Evolutionary conservation across 2,329 filamentous ascomycete genomes (phyloP).

Genomic region (Aspergillus neotritici): DNA sequence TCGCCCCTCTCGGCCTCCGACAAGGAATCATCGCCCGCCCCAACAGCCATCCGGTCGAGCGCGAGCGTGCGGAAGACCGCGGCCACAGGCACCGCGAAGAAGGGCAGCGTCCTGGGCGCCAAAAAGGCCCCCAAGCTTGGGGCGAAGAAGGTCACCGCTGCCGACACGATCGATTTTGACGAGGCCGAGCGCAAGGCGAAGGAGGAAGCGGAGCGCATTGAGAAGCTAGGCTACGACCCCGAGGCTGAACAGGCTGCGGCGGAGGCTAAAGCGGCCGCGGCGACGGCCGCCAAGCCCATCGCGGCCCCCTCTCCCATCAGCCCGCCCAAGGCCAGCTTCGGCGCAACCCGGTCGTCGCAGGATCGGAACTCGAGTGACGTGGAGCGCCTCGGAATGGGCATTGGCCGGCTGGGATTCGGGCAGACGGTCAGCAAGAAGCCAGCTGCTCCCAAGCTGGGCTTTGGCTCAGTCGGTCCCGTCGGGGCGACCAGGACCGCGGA

Average conservation of each 20-base stretch:
- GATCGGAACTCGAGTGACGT: conserved; percentile 66
- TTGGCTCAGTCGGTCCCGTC: conserved; percentile 76
- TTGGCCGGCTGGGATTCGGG: conserved; percentile 79
- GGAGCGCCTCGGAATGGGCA: conserved; percentile 84
- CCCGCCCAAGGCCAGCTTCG: conserved; percentile 58
- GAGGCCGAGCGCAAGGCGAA: conserved; percentile 95
- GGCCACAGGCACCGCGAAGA: conserved; percentile 61
- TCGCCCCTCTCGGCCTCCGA: conserved; percentile 65
- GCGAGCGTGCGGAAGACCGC: conserved; percentile 75
- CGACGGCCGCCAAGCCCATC: conserved; percentile 55
- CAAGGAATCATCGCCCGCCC: conserved; percentile 48
- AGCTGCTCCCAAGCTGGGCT: conserved; percentile 68
- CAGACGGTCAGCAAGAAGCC: conserved; percentile 64
- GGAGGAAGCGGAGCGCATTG: conserved; percentile 93
- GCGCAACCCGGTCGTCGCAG: conserved; percentile 48
- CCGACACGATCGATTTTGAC: conserved; percentile 85
- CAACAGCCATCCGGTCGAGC: conserved; percentile 65
- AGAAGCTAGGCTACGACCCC: conserved; percentile 90
- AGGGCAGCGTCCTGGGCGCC: conserved; percentile 76
- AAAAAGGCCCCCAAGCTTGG: conserved; percentile 82
- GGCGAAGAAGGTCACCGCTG: conserved; percentile 76
- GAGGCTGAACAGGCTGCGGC: conserved; percentile 65
- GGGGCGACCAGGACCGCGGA: conserved; percentile 64
- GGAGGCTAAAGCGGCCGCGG: conserved; percentile 31
- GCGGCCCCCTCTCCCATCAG: conserved; percentile 71